Conservation (phyloP, 768 basidiomycete species). For the Lentinula sp. region DNA sequence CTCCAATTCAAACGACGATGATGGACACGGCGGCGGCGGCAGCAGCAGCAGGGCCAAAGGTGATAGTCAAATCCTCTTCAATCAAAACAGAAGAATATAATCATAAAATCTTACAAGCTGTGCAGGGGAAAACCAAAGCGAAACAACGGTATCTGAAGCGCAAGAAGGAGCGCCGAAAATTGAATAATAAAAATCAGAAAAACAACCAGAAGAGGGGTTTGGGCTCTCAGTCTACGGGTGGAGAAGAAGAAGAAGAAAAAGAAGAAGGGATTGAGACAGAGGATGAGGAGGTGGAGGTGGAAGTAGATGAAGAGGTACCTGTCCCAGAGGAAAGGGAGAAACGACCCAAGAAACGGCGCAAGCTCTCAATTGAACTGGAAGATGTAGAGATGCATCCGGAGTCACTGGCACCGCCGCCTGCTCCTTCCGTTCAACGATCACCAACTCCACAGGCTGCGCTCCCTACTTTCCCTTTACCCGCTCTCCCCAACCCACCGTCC, state of each 20-base stretch:
- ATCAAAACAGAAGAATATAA: background rate
- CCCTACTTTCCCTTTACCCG: slow-evolving; percentile 66
- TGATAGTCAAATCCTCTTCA: background rate
- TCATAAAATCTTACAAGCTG: background rate
- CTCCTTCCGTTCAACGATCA: slow-evolving; percentile 3
- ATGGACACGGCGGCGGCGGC: background rate
- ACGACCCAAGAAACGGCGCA: slow-evolving; percentile 41
- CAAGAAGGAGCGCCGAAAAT: slow-evolving; percentile 62
- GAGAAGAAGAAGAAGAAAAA: slow-evolving; percentile 17
- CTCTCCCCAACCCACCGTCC: slow-evolving; percentile 62
- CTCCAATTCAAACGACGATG: too few relatives aligned
- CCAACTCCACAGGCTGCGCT: slow-evolving; percentile 34
- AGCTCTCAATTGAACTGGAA: slow-evolving; percentile 19
- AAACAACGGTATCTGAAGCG: slow-evolving; percentile 69
- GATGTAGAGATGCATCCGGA: slow-evolving; percentile 2
- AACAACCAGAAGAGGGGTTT: background rate
- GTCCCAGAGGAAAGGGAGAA: slow-evolving; percentile 18
- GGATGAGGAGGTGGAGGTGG: slow-evolving; percentile 13
- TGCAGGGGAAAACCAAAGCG: slow-evolving; percentile 59
- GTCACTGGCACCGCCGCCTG: slow-evolving; percentile 1
- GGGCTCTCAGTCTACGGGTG: slow-evolving; percentile 7
- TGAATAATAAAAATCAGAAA: slow-evolving; percentile 19
- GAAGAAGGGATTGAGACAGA: slow-evolving; percentile 19
- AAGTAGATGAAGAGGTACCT: slow-evolving; percentile 16
- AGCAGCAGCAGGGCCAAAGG: background rate